A percentile compares a stretch with the other conserved stretches of the same genome.
These are phyloP conservation scores for Postia placenta DNA, from an alignment of 768 basidiomycete species.

Conservation along the genomic window DNA sequence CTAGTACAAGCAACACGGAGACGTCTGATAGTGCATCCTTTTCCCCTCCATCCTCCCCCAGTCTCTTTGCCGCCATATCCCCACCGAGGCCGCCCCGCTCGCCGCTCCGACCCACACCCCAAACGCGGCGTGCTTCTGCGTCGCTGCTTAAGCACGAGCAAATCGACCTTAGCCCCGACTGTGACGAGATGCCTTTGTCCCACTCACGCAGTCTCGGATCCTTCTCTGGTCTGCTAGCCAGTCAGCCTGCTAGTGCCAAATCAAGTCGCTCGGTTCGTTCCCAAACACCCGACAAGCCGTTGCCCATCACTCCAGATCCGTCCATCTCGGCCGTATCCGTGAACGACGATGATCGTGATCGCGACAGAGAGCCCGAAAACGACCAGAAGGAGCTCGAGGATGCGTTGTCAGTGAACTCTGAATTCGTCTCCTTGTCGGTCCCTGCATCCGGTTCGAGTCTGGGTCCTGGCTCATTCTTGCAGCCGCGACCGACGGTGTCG, in stretches of 20 bases:
- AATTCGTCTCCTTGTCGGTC: constrained; percentile 10
- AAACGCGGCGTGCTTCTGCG: constrained; percentile 6
- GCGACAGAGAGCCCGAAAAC: neutral
- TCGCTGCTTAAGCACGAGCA: constrained; percentile 8
- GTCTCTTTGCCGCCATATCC: constrained; percentile 10
- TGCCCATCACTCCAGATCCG: constrained; percentile 24
- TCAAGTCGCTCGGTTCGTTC: constrained; percentile 1
- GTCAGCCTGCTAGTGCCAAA: constrained; percentile 7
- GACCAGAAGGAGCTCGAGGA: constrained; percentile 10
- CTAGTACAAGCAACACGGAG: constrained; percentile 13
- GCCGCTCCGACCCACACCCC: constrained; percentile 19
- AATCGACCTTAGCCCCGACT: constrained; percentile 3
- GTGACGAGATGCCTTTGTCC: constrained; percentile 19
- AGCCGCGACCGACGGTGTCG: constrained; percentile 28
- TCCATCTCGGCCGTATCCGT: constrained; percentile 9
- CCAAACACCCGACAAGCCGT: constrained; percentile 21
- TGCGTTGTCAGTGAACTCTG: constrained; percentile 3
- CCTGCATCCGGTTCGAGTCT: neutral
- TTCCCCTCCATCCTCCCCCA: constrained; percentile 18
- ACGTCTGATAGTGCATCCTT: constrained; percentile 8
- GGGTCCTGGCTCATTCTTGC: neutral
- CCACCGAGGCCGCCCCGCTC: constrained; percentile 26
- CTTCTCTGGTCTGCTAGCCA: constrained; percentile 18
- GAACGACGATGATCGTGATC: constrained; percentile 2
- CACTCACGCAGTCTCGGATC: constrained; percentile 23